Conservation (phyloP, 257 asterid species). For the Prunella vulgaris region DNA sequence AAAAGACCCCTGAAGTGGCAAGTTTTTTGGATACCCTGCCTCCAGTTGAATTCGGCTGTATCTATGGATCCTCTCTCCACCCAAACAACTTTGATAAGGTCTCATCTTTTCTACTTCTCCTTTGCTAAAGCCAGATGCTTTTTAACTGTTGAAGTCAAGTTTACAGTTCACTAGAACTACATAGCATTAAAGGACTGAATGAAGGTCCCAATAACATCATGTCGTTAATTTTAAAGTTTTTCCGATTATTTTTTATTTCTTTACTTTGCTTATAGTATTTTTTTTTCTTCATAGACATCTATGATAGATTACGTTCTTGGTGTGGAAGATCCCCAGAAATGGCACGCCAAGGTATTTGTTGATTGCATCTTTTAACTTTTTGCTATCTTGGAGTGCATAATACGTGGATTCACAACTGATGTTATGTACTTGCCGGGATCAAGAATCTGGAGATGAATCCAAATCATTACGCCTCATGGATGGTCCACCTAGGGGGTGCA, state of each 20-base stretch:
- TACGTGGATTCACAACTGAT: constrained; percentile 20
- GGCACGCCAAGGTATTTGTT: constrained; percentile 74
- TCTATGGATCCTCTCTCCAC: constrained; percentile 85
- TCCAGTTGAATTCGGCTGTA: constrained; percentile 73
- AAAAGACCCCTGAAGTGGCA: constrained; percentile 27
- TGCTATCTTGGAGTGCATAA: background rate
- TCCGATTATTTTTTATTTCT: background rate
- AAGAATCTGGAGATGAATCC: constrained; percentile 67
- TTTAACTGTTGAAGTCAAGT: background rate
- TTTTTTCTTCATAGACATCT: constrained; percentile 39
- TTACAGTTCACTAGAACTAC: background rate
- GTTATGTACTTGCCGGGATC: constrained; percentile 9
- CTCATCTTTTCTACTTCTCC: constrained; percentile 4
- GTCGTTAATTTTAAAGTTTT: background rate
- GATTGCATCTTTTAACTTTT: constrained; percentile 12
- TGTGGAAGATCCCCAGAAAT: constrained; percentile 73
- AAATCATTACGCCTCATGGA: constrained; percentile 84
- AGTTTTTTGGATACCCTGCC: constrained; percentile 65
- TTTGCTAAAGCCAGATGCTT: background rate
- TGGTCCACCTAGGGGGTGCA: constrained; percentile 74
- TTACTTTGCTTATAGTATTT: background rate
- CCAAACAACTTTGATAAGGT: constrained; percentile 78
- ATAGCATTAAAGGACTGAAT: background rate
- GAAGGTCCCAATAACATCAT: background rate
- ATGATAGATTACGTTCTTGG: constrained; percentile 90